Conservation (phyloP, 768 basidiomycete genomes). For the Coprinopsis sp. region DNA sequence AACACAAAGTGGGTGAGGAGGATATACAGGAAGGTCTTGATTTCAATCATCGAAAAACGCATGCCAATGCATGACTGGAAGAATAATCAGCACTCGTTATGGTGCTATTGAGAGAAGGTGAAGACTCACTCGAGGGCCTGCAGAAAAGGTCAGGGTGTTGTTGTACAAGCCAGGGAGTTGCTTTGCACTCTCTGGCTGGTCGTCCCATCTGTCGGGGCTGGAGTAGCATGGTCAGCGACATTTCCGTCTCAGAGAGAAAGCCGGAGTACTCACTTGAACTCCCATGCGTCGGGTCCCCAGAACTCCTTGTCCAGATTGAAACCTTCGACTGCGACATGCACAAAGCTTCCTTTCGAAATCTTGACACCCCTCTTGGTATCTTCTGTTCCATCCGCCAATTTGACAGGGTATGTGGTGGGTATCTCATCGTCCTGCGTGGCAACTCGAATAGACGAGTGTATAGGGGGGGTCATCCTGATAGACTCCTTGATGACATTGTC, state of each 20-base stretch:
- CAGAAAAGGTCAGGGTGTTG: conserved; percentile 72
- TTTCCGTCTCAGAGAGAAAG: not conserved
- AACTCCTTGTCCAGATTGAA: conserved; percentile 73
- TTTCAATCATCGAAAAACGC: conserved; percentile 80
- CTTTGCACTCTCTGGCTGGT: conserved; percentile 64
- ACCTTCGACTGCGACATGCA: conserved; percentile 76
- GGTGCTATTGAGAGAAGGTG: not conserved
- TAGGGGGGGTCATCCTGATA: conserved; percentile 73
- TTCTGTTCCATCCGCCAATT: conserved; percentile 41
- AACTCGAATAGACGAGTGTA: conserved; percentile 77
- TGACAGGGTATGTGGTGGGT: conserved; percentile 64
- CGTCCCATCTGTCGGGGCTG: conserved; percentile 81
- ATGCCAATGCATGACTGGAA: conserved; percentile 78
- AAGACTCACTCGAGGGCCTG: conserved; percentile 68
- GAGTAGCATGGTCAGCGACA: not conserved
- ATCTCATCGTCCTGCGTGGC: conserved; percentile 75
- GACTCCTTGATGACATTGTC: conserved; percentile 74
- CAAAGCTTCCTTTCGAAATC: conserved; percentile 64
- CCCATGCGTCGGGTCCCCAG: conserved; percentile 81
- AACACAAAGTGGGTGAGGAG: conserved; percentile 67
- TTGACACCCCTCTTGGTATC: conserved; percentile 39
- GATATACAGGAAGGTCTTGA: conserved; percentile 71
- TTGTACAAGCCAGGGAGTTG: conserved; percentile 68
- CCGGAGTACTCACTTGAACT: conserved; percentile 56
- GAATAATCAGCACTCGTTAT: not conserved